Evolutionary conservation across 768 basidiomycete species (phyloP).

Genomic region (Suillus luteus): DNA sequence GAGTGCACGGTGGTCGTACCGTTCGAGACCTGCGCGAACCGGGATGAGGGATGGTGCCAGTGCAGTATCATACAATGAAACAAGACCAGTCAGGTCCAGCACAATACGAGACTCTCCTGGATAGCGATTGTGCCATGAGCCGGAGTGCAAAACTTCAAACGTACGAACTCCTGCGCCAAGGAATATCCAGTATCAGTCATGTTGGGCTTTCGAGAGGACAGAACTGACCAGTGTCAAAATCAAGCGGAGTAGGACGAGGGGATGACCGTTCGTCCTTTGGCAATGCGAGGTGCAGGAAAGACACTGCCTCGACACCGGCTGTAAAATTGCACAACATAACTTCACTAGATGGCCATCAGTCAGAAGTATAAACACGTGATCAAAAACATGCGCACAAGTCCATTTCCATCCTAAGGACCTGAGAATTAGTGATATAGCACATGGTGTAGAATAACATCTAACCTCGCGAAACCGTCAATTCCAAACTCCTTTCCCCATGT

Average conservation of each 20-base stretch:
- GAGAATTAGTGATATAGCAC: background rate
- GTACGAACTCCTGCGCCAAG: background rate
- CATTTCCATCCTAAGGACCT: slow-evolving; percentile 28
- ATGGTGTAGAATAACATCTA: background rate
- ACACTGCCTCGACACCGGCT: slow-evolving; percentile 28
- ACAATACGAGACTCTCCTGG: slow-evolving; percentile 30
- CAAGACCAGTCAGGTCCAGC: slow-evolving; percentile 25
- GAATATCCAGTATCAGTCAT: background rate
- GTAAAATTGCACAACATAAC: slow-evolving; percentile 38
- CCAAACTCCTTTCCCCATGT: slow-evolving; percentile 34
- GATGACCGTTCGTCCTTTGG: slow-evolving; percentile 16
- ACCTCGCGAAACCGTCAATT: slow-evolving; percentile 39
- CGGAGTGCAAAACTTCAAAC: slow-evolving; percentile 22
- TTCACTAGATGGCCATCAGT: slow-evolving; percentile 28
- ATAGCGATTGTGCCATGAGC: slow-evolving; percentile 27
- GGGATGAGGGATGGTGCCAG: slow-evolving; percentile 22
- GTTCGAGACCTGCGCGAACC: slow-evolving; percentile 19
- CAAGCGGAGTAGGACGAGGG: background rate
- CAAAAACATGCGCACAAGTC: slow-evolving; percentile 29
- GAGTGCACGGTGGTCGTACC: slow-evolving; percentile 23
- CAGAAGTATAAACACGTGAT: background rate
- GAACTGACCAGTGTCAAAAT: background rate
- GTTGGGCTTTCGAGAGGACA: too few relatives aligned
- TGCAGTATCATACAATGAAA: slow-evolving; percentile 31
- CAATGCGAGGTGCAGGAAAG: slow-evolving; percentile 25